Conservation (phyloP, 345 rosid genomes). For the Xanthoceras sorbifolium region DNA sequence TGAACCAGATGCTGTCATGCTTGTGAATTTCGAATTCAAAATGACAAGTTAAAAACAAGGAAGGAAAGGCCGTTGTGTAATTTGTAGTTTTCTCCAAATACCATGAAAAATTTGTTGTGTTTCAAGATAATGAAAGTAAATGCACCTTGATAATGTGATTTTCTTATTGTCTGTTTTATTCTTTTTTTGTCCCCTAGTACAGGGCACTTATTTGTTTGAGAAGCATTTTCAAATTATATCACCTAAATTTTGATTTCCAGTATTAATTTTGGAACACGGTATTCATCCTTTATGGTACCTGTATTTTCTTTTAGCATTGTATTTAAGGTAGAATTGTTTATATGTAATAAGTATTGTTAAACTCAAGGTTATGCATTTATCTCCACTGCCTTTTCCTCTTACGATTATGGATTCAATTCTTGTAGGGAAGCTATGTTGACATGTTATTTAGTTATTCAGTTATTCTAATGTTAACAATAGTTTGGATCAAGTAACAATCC, state of each 20-base stretch:
- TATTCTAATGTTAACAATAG: constrained; percentile 3
- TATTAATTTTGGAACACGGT: neutral
- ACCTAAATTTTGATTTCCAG: neutral
- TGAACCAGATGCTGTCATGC: constrained; percentile 9
- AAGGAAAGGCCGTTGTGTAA: neutral
- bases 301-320: neutral
- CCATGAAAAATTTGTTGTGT: neutral
- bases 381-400: neutral
- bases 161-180: neutral
- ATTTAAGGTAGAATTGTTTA: neutral
- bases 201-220: neutral
- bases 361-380: neutral
- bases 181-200: neutral
- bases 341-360: neutral
- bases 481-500: neutral
- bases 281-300: neutral
- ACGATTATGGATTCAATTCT: neutral
- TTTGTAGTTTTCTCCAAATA: neutral
- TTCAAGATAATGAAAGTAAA: neutral
- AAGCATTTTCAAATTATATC: neutral
- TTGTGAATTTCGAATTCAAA: neutral
- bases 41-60: neutral
- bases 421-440: constrained; percentile 5
- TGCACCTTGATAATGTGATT: neutral
- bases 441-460: neutral